These are phyloP conservation scores for Penicillium olsonii DNA, from an alignment of 2,329 filamentous ascomycete species.

Conservation along the genomic window DNA sequence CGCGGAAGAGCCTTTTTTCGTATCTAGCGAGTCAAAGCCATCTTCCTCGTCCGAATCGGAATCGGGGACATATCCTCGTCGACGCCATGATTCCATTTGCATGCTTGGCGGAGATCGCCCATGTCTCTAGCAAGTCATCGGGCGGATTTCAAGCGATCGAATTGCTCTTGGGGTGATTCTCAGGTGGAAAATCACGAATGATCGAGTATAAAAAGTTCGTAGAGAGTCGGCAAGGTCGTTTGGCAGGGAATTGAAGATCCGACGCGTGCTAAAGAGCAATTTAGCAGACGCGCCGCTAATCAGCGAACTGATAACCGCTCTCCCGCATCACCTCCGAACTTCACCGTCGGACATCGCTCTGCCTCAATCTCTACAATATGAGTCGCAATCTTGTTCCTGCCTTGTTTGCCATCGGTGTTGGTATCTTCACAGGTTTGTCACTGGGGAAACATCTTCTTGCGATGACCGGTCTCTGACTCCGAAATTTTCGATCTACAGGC, in stretches of 20 bases:
- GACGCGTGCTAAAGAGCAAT: slow-evolving; percentile 14
- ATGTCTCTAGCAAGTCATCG: slow-evolving; percentile 37
- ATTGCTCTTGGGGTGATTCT: background rate
- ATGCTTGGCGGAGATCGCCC: slow-evolving; percentile 34
- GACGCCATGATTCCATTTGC: slow-evolving; percentile 52
- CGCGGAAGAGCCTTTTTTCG: slow-evolving; percentile 12
- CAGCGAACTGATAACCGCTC: slow-evolving; percentile 22
- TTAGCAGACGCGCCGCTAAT: slow-evolving; percentile 29
- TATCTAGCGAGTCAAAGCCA: slow-evolving; percentile 39
- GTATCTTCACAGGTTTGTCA: slow-evolving; percentile 40
- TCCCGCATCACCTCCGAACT: slow-evolving; percentile 20
- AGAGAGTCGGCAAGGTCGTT: background rate
- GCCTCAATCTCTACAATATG: slow-evolving; percentile 25
- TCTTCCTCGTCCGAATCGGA: slow-evolving; percentile 54
- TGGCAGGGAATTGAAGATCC: background rate
- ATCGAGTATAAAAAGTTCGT: background rate
- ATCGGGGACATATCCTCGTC: slow-evolving; percentile 54
- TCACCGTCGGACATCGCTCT: slow-evolving; percentile 3
- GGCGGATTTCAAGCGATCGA: slow-evolving; percentile 5
- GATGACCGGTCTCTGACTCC: slow-evolving; percentile 11
- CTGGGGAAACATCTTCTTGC: background rate
- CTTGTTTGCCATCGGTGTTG: slow-evolving; percentile 40
- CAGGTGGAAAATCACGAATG: background rate
- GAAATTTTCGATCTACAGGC: slow-evolving; percentile 29
- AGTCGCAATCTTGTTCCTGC: slow-evolving; percentile 42